Evolutionary conservation across 805 yeast genomes (phyloP).

Genomic region (Lipomyces sp.): DNA sequence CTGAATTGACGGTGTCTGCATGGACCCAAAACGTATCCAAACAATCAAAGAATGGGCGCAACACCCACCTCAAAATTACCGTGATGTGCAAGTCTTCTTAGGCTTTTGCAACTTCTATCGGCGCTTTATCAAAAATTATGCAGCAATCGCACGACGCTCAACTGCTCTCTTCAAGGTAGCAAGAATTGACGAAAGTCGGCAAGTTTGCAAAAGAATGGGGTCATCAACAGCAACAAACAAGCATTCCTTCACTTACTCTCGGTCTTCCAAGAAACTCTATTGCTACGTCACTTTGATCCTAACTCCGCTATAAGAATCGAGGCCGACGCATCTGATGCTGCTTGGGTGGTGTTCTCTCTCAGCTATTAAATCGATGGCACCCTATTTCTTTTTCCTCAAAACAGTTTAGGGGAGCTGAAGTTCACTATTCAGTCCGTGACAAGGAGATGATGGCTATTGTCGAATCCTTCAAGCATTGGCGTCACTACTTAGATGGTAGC

Average conservation of each 20-base stretch:
- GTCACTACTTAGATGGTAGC: constrained; percentile 20
- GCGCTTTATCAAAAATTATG: not conserved
- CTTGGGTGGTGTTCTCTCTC: not conserved
- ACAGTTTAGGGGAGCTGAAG: constrained; percentile 17
- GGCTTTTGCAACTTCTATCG: not conserved
- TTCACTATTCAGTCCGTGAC: not conserved
- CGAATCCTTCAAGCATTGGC: constrained; percentile 21
- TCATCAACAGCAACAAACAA: too few relatives aligned
- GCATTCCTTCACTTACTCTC: too few relatives aligned
- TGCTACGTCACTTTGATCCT: not conserved
- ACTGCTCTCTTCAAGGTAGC: not conserved
- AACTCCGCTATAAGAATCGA: not conserved
- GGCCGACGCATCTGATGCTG: not conserved
- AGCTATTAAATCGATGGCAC: not conserved
- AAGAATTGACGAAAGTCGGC: too few relatives aligned
- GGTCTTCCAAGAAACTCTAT: too few relatives aligned
- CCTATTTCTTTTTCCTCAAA: constrained; percentile 12
- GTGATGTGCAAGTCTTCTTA: not conserved
- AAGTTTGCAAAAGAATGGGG: too few relatives aligned
- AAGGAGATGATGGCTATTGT: constrained; percentile 14
- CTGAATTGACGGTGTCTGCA: not conserved
- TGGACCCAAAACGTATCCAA: not conserved
- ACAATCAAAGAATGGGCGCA: not conserved
- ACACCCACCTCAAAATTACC: not conserved
- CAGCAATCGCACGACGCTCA: not conserved